phyloP scores from a whole-genome alignment of 2,329 filamentous ascomycete genomes.

The Tetracladium maxilliforme region DNA sequence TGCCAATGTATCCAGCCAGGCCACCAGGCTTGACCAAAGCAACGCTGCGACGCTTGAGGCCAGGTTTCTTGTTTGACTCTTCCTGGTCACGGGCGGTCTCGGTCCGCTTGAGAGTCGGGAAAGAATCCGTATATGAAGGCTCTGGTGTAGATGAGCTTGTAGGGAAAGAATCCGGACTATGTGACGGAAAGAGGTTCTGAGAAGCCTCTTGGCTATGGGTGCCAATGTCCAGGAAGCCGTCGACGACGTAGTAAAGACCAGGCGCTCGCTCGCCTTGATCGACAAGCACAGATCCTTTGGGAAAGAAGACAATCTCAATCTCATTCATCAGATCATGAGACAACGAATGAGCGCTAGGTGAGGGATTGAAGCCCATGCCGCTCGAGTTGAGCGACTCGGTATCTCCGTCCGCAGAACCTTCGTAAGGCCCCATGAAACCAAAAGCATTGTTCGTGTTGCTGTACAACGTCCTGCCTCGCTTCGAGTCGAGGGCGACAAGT shows the following conservation, averaged over 20 bases:
- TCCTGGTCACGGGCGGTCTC: slow-evolving; percentile 19
- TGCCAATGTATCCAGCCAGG: slow-evolving; percentile 85
- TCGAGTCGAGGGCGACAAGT: slow-evolving; percentile 71
- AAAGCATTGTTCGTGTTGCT: slow-evolving; percentile 76
- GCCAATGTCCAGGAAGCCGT: slow-evolving; percentile 90
- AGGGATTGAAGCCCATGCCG: slow-evolving; percentile 42
- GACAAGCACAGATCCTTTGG: slow-evolving; percentile 83
- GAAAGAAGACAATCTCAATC: slow-evolving; percentile 94
- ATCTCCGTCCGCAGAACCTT: slow-evolving; percentile 65
- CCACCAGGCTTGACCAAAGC: slow-evolving; percentile 91
- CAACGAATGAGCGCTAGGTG: slow-evolving; percentile 47
- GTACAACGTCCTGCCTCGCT: slow-evolving; percentile 65
- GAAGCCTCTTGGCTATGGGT: slow-evolving; percentile 8
- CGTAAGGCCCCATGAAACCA: slow-evolving; percentile 77
- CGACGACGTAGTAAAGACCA: slow-evolving; percentile 91
- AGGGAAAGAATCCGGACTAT: too few species aligned
- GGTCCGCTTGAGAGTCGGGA: slow-evolving; percentile 27
- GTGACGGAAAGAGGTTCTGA: slow-evolving; percentile 4
- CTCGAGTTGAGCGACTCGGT: slow-evolving; percentile 72
- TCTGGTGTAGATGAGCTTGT: too few species aligned
- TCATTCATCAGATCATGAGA: slow-evolving; percentile 78
- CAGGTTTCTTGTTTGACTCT: slow-evolving; percentile 29
- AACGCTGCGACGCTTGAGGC: slow-evolving; percentile 51
- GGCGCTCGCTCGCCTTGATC: slow-evolving; percentile 97
- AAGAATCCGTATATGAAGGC: slow-evolving; percentile 19